Evolutionary conservation across 2,329 filamentous ascomycete species (phyloP), one percentile per base, ranked within the genome.

Genomic region (Colletotrichum cuscutae): DNA sequence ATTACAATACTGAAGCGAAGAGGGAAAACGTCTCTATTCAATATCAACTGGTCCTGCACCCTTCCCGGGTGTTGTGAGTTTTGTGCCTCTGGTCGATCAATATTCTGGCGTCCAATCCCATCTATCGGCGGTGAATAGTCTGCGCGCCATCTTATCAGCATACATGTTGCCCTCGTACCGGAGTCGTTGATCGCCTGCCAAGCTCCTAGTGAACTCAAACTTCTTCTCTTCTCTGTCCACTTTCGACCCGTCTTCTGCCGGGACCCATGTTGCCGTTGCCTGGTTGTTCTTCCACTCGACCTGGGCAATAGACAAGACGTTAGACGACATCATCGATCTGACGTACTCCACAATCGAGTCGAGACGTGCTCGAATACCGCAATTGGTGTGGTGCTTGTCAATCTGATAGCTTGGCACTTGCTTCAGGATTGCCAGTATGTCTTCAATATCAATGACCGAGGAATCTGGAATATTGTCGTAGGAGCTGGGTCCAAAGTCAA

Each of bases 391-490:
- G 78, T 94, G 86, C 75, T 88, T 88, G 80, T 95, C 92, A 72
- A 95, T 88, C 80, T 95, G 93, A 78, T 95, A 95, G 68, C 86
- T 88, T 1, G 93, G 91, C 62, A 89, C 91, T 80, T 94, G 90
- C 49, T 90, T 87, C 26, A 95, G 83, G 0, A 86, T 86, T 11
- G 88, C 82, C 19, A 95, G 79, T 1, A 95, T 78, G 30, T 87
- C 84, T 67, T 90, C 86, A 2, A 94, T 83, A 73, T 93, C 90
- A n/a, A 90, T 86, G 35, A 85, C 83, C 28, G 91, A 90, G 4
- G 83, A 82, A 71, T 88, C 85, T 3, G 83, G 84, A 7, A 88
- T 78, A 28, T 77, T 71, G 58, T 86, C 83, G 6, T 87, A 78
- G 1, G 87, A 88, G 2, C 79, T 77, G 0, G 88, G 84, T 46